Conservation (phyloP, 225 moss, liverwort and hornwort genomes). For the Anthoceros angustus region DNA sequence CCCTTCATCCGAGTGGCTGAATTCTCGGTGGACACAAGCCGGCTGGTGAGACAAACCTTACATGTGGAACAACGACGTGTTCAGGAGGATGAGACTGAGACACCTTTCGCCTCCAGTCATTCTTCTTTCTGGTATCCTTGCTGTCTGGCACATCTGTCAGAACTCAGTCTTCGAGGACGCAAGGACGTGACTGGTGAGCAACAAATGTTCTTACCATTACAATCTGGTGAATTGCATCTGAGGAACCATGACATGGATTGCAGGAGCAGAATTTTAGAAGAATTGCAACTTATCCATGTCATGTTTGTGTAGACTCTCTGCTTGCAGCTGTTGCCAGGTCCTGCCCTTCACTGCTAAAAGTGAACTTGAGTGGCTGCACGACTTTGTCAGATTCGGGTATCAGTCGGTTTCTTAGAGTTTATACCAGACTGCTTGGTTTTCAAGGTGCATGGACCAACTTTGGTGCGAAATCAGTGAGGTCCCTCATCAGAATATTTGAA, state of each 20-base stretch:
- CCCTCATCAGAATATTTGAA: conserved; percentile 12
- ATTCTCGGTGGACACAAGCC: conserved; percentile 22
- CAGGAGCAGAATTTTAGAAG: too few relatives aligned
- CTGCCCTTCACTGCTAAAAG: conserved; percentile 24
- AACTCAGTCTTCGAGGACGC: conserved; percentile 45
- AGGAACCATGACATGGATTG: background rate
- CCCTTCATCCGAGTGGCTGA: conserved; percentile 34
- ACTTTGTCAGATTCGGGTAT: conserved; percentile 44
- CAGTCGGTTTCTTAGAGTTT: conserved; percentile 25
- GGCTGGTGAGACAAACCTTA: background rate
- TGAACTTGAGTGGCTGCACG: conserved; percentile 55
- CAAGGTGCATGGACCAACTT: conserved; percentile 42
- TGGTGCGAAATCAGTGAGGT: conserved; percentile 32
- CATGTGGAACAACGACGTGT: background rate
- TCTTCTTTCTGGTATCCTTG: conserved; percentile 4
- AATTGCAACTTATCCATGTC: background rate
- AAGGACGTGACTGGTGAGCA: conserved; percentile 42
- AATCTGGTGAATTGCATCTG: background rate
- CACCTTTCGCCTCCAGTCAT: background rate
- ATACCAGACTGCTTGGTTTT: conserved; percentile 23
- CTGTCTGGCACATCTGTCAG: conserved; percentile 18
- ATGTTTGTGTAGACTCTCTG: conserved; percentile 26
- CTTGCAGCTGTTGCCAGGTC: conserved; percentile 20
- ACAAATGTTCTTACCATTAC: background rate
- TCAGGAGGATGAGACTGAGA: background rate